These are phyloP conservation scores for Cyclostephanos invisitatus DNA, from an alignment of 108 stramenopile species.

Conservation along the genomic window DNA sequence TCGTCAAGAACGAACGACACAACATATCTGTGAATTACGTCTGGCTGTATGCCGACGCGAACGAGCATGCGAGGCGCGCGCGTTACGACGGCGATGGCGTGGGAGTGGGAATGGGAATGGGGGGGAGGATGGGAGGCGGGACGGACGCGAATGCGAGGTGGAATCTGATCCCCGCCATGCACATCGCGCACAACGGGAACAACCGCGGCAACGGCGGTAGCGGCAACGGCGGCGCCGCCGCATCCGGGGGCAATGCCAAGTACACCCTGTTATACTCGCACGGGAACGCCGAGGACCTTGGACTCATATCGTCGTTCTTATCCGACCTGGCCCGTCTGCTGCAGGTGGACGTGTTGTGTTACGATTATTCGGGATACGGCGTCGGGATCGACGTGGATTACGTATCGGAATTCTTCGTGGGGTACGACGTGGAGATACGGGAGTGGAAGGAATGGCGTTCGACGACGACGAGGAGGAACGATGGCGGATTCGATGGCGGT, in stretches of 20 bases:
- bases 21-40: slow-evolving; percentile 6
- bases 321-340: slow-evolving; percentile 45
- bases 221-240: not conserved
- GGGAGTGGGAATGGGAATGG: too few relatives aligned
- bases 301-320: slow-evolving; percentile 50
- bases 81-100: not conserved
- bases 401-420: slow-evolving; percentile 17
- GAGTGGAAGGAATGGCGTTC: slow-evolving; percentile 19
- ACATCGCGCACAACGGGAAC: slow-evolving; percentile 13
- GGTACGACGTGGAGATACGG: slow-evolving; percentile 22
- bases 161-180: slow-evolving; percentile 24
- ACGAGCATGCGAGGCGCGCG: not conserved
- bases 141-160: not conserved
- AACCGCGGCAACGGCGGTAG: not conserved
- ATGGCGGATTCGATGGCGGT: too few relatives aligned
- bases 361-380: slow-evolving; percentile 87
- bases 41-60: slow-evolving; percentile 2
- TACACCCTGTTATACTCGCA: slow-evolving; percentile 58
- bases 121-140: too few relatives aligned
- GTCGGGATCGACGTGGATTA: slow-evolving; percentile 21
- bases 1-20: not conserved
- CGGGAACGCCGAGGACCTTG: slow-evolving; percentile 67
- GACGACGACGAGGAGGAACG: not conserved
- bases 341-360: slow-evolving; percentile 80
- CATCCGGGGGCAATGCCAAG: not conserved